Conservation (phyloP, 495 filamentous ascomycete genomes). For the Pyrenopolyporus hunteri region DNA sequence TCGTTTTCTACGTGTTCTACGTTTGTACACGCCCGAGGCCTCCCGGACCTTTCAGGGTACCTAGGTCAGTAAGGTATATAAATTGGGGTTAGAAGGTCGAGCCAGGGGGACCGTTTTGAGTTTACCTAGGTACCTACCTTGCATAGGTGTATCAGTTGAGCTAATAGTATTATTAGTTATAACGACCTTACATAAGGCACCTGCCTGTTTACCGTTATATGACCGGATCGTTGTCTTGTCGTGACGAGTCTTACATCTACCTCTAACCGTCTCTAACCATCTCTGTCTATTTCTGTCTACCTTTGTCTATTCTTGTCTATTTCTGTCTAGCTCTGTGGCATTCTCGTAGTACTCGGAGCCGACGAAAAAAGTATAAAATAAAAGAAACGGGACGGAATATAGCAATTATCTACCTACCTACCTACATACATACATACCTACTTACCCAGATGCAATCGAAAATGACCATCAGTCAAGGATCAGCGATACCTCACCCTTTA, state of each 20-base stretch:
- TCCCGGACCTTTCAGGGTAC: slow-evolving; percentile 20
- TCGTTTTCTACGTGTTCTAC: slow-evolving; percentile 1
- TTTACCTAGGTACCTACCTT: slow-evolving; percentile 11
- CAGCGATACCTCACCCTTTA: slow-evolving; percentile 58
- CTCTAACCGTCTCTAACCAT: too few species aligned
- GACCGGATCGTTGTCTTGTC: slow-evolving; percentile 7
- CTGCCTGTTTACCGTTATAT: too few species aligned
- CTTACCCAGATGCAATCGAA: too few species aligned
- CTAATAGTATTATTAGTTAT: slow-evolving; percentile 9
- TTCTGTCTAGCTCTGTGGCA: too few species aligned
- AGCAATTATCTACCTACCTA: too few species aligned
- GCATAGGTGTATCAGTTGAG: not conserved
- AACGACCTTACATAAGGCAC: too few species aligned
- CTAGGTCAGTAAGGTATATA: slow-evolving; percentile 20
- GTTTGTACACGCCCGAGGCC: slow-evolving; percentile 26
- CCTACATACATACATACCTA: too few species aligned
- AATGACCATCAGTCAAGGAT: slow-evolving; percentile 30
- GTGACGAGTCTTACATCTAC: slow-evolving; percentile 13
- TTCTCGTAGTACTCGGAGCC: too few species aligned
- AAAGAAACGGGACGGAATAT: not conserved
- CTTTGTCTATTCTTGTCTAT: too few species aligned
- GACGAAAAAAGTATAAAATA: not conserved
- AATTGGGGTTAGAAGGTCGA: slow-evolving; percentile 23
- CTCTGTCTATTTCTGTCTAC: too few species aligned
- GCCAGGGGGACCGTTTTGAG: not conserved